phyloP scores from a whole-genome alignment of 2,329 filamentous ascomycete species.

The Botryotinia convoluta region DNA sequence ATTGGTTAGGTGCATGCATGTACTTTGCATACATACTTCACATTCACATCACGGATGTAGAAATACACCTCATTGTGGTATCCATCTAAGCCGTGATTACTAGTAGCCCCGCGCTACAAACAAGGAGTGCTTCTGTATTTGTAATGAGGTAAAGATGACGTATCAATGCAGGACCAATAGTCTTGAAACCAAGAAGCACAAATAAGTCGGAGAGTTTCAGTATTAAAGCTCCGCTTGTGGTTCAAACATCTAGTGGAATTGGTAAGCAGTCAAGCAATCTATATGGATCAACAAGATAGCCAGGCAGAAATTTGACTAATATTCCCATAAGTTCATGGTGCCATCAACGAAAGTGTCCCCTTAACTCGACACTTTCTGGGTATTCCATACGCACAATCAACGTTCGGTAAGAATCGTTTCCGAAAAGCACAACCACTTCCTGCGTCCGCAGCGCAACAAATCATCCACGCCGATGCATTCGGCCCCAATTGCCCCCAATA shows the following conservation, averaged over 20 bases:
- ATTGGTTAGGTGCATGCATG: neutral
- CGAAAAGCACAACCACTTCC: neutral
- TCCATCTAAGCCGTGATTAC: neutral
- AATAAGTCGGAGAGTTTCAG: neutral
- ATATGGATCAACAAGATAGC: neutral
- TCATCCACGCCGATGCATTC: neutral
- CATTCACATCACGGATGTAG: neutral
- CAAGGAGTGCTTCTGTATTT: neutral
- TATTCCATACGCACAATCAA: neutral
- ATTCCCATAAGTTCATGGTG: neutral
- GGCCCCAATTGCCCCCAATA: neutral
- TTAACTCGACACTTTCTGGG: neutral
- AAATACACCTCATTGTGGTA: neutral
- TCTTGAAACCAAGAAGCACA: neutral
- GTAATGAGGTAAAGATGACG: neutral
- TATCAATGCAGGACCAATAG: neutral
- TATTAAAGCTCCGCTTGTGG: neutral
- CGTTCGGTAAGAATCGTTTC: neutral
- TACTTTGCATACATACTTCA: neutral
- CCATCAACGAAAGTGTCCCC: neutral
- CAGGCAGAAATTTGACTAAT: neutral
- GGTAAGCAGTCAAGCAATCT: neutral
- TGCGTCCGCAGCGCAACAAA: neutral
- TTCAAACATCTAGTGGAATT: neutral
- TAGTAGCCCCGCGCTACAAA: neutral